Evolutionary conservation across 2,329 filamentous ascomycete genomes (phyloP).

Genomic region (Xylaria sp.): DNA sequence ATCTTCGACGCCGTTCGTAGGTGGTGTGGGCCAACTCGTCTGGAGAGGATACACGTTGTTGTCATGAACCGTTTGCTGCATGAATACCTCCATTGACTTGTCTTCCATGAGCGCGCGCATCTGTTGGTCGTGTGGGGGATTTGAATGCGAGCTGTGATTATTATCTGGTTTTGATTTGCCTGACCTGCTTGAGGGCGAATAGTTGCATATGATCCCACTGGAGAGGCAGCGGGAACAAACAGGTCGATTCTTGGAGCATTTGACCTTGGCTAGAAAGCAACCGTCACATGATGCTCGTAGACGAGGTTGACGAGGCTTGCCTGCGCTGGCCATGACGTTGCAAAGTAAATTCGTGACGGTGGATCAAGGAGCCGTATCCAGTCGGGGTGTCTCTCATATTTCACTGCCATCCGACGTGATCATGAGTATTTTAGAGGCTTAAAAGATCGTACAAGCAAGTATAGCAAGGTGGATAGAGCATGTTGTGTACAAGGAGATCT

Average conservation of each 20-base stretch:
- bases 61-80: constrained; percentile 42
- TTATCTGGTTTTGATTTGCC: constrained; percentile 59
- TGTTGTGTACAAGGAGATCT: constrained; percentile 38
- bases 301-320: constrained; percentile 46
- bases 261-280: constrained; percentile 66
- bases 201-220: constrained; percentile 61
- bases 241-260: constrained; percentile 64
- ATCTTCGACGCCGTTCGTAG: constrained; percentile 51
- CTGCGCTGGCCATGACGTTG: constrained; percentile 7
- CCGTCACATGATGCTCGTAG: constrained; percentile 63
- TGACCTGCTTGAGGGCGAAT: constrained; percentile 62
- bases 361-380: neutral
- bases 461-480: constrained; percentile 39
- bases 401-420: constrained; percentile 19
- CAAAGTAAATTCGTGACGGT: neutral
- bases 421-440: constrained; percentile 24
- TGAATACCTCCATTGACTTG: constrained; percentile 49
- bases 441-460: constrained; percentile 32
- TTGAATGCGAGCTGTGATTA: constrained; percentile 34
- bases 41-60: constrained; percentile 52
- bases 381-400: constrained; percentile 14
- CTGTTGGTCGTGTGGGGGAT: constrained; percentile 40
- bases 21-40: constrained; percentile 53
- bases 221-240: constrained; percentile 63
- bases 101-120: constrained; percentile 43